Base-by-base conservation (phyloP, 2,329 filamentous ascomycete species). In the Diaporthe sp. region DNA sequence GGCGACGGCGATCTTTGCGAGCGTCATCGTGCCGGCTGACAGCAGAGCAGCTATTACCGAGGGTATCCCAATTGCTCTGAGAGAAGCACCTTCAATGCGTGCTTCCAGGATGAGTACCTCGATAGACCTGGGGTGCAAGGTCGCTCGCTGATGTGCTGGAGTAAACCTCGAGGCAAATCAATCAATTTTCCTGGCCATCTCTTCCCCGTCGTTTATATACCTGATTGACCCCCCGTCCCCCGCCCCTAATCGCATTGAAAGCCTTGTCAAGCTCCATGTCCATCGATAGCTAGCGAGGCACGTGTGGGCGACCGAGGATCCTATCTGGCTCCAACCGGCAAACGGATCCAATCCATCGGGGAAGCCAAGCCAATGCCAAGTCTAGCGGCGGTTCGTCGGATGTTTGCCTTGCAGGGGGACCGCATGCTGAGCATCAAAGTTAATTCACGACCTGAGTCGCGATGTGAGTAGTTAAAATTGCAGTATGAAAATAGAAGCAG, bases 251-350 rank as follows among this genome's bases (percentile, higher is more conserved):
- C 7, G n/a, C 22, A 25, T 42, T 34, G 31, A 31, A 28, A 70
- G 49, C 65, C 65, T 55, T 8, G 34, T 55, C 34, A 55, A 70
- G 46, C n/a, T 55, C 49, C 65, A 19, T 15, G 46, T 53, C 34
- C 22, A 42, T 55, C n/a, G 65, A 55, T 70, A 55, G 49, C 49
- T 70, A 70, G 65, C 65, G 65, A 70, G n/a, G 65, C 65, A 70
- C 65, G 65, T 70, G 65, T 70, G 49, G 22, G 46, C 65, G 17
- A 42, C 9, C n/a, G 34, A 28, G 65, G 65, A 39, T 70, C 46
- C 46, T 68, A 53, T 68, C 46, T 68, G 65, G 65, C 34, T 42
- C 25, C 34, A 42, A 22, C 44, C 46, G 65, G 65, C 46, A 53
- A 53, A 42, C 65, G 28, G 46, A 53, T 3, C 65, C 65, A 68